Evolutionary conservation across 1,139 yeast species (phyloP), one percentile per base, ranked within the genome.

Genomic region (Pichia norvegensis): DNA sequence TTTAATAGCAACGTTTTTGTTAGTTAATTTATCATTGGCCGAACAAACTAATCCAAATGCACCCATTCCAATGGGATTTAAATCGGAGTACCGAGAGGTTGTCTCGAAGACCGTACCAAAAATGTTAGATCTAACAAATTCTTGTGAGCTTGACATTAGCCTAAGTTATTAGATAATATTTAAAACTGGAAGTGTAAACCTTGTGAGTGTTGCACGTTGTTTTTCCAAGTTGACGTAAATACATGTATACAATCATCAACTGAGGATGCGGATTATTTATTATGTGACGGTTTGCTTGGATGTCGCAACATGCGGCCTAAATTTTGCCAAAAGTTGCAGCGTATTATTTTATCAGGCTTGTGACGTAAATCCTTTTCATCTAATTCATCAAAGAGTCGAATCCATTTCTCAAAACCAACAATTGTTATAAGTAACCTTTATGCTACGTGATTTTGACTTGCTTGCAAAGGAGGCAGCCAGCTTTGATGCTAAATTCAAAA

Each of bases 41-140:
- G 97, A 87, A 66, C 99, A 92, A 41, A 92, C 99, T 36, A 92
- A 76, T 8, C 98, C 98, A 62, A 92, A 92, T 11, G 98, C 98
- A 33, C 98, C 98, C 98, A 92, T 92, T 1, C 98, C 98, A 43
- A 92, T 97, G 4, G 98, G 98, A 60, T 88, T 92, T 52, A 92
- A 74, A 61, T 92, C 96, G 20, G 88, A 79, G 67, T 92, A 92
- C 54, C 96, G 70, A 59, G 79, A 83, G 44, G 98, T 92, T 57
- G 92, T 88, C 67, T 92, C 98, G 64, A 92, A 88, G 41, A 86
- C 88, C 4, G 96, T 87, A 44, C 96, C 96, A 60, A 81, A 81
- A 51, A 81, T 82, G 63, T 81, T 85, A 17, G 67, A 61, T 54
- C 68, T 59, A n/a, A 55, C 58, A 39, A 60, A 61, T 42, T 60